phyloP scores from a whole-genome alignment of 139 green algal species.

The Monoraphidium neglectum region DNA sequence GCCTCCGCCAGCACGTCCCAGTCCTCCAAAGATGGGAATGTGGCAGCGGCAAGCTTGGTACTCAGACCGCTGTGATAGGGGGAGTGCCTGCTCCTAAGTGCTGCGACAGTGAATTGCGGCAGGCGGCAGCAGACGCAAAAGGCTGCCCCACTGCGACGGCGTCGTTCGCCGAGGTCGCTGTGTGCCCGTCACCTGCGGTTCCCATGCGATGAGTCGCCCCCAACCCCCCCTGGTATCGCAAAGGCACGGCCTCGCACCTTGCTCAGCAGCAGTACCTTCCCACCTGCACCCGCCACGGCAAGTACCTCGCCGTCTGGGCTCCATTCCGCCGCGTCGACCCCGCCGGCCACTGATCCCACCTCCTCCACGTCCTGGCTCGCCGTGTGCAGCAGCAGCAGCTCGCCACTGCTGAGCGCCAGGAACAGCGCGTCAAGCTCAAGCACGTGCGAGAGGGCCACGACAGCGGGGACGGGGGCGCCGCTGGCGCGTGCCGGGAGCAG shows the following conservation, averaged over 20 bases:
- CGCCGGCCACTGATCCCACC: constrained; percentile 60
- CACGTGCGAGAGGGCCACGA: constrained; percentile 31
- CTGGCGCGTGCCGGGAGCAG: not conserved
- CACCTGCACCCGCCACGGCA: constrained; percentile 53
- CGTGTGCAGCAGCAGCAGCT: constrained; percentile 61
- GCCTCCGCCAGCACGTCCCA: constrained; percentile 46
- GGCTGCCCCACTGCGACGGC: not conserved
- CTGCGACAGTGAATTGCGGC: not conserved
- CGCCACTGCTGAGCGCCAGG: constrained; percentile 49
- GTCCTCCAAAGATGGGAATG: constrained; percentile 20
- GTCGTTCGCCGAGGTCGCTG: not conserved
- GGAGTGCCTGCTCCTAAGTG: not conserved
- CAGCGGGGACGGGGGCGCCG: not conserved
- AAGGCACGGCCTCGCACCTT: constrained; percentile 16
- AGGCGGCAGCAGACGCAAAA: not conserved
- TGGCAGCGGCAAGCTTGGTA: not conserved
- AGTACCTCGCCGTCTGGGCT: constrained; percentile 86
- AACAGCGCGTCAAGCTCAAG: constrained; percentile 64
- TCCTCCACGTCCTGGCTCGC: constrained; percentile 41
- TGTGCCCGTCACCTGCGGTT: not conserved
- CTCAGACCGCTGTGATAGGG: not conserved
- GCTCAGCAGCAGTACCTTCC: constrained; percentile 83
- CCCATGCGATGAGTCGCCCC: not conserved
- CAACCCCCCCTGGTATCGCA: not conserved
- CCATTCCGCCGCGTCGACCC: constrained; percentile 63